Evolutionary conservation across 2,329 filamentous ascomycete species (phyloP).

Genomic region (Verticillium dahliae): DNA sequence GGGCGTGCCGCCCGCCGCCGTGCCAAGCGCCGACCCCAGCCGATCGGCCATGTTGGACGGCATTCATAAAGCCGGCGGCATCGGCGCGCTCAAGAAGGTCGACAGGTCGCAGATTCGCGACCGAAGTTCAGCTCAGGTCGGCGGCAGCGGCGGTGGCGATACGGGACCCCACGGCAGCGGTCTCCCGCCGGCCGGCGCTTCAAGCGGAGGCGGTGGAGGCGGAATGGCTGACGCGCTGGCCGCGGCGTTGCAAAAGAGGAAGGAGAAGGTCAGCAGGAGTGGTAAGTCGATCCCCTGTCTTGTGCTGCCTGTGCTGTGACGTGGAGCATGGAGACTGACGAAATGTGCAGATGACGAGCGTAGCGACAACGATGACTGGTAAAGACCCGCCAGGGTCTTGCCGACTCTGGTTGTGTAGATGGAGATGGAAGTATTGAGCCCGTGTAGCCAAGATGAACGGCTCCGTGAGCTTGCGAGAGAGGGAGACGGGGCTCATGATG

Average conservation of each 20-base stretch:
- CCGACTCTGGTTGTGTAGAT: not conserved
- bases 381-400: constrained; percentile 8
- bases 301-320: not conserved
- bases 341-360: constrained; percentile 59
- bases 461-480: not conserved
- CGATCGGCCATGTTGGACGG: constrained; percentile 61
- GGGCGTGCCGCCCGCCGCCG: constrained; percentile 38
- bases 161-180: constrained; percentile 45
- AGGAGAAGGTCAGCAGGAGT: constrained; percentile 90
- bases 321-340: constrained; percentile 11
- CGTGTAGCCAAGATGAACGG: not conserved
- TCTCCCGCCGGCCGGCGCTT: constrained; percentile 43
- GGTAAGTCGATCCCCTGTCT: constrained; percentile 56
- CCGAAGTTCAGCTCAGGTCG: constrained; percentile 58
- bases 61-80: constrained; percentile 64
- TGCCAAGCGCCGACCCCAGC: constrained; percentile 26
- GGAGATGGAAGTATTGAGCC: not conserved
- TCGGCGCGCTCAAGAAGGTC: constrained; percentile 68
- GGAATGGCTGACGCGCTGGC: constrained; percentile 79
- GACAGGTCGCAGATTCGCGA: constrained; percentile 64
- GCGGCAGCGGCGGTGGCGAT: constrained; percentile 36
- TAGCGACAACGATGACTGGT: constrained; percentile 71
- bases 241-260: constrained; percentile 71
- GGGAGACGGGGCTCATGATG: not conserved
- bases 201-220: constrained; percentile 47